Base-by-base conservation (phyloP, 805 yeast species). In the Candida insectorum region DNA sequence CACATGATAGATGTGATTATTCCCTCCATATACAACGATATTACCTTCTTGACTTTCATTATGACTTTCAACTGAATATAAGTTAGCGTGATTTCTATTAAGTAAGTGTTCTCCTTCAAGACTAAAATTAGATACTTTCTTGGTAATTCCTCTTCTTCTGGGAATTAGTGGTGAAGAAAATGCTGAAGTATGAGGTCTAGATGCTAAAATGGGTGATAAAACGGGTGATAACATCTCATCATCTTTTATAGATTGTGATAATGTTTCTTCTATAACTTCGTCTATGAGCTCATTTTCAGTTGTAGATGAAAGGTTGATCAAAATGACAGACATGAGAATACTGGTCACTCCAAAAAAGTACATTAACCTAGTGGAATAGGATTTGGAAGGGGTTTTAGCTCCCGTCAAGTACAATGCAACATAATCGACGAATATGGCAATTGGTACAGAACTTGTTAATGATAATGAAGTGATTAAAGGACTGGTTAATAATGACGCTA, bases 391-490 rank as follows among this genome's bases (percentile, higher is more conserved):
- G 14, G 30, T n/a, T 6, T 23, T 29, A 6, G 35, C 19, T 6
- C 52, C 62, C 0, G 49, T 37, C 9, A 54, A n/a, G 14, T 40
- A 44, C 25, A 62, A 42, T 6, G 62, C 47, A 11, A 68, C 41
- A 40, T 64, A 71, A 44, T 75, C 81, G 30, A 71, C 58, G 33
- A 70, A 59, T 45, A 75, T 70, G 18, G 73, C 69, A 16, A 75
- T 57, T 3, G 81, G 81, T 22, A 75, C 72, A 0, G 73, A 68
- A 0, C 75, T 62, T 1, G 79, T 71, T 22, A 75, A 51, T 3
- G 78, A 71, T 24, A 75, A 54, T 3, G 78, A 62, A 2, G 76
- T 67, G 11, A 73, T 64, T 36, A 75, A 58, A 1, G 81, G 81
- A 29, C 77, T 71, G 1, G 79, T 75, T 24, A 73, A 55, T 14